phyloP scores from a whole-genome alignment of 495 filamentous ascomycete genomes.

The Neurospora tetraspora region DNA sequence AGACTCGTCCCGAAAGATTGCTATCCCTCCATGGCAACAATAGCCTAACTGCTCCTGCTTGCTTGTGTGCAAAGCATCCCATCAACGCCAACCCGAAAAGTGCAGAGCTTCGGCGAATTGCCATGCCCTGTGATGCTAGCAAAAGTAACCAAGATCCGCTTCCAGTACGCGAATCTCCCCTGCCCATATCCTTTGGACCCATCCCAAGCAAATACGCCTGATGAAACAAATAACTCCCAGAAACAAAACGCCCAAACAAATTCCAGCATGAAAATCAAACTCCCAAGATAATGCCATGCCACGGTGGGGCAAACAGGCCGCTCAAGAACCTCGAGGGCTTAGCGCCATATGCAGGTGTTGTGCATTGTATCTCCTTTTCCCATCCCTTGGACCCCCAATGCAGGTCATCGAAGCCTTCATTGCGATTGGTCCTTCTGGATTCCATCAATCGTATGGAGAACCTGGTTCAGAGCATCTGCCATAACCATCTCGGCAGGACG shows the following conservation, averaged over 20 bases:
- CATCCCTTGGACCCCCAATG: neutral
- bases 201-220: neutral
- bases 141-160: neutral
- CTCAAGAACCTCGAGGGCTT: neutral
- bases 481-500: constrained; percentile 56
- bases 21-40: neutral
- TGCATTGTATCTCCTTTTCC: neutral
- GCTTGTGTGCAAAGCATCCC: neutral
- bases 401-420: neutral
- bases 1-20: neutral
- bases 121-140: neutral
- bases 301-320: neutral
- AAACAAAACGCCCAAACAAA: neutral
- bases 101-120: neutral
- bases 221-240: neutral
- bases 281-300: neutral
- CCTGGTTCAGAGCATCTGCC: constrained; percentile 49
- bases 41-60: neutral
- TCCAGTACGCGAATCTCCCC: neutral
- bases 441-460: constrained; percentile 28
- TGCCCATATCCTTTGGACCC: neutral
- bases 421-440: neutral
- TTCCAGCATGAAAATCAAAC: neutral
- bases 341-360: neutral
- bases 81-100: neutral